A percentile compares a stretch with the other conserved stretches of the same genome.
Conservation (phyloP, 495 filamentous ascomycete species). For the Amphirosellinia nigrospora region DNA sequence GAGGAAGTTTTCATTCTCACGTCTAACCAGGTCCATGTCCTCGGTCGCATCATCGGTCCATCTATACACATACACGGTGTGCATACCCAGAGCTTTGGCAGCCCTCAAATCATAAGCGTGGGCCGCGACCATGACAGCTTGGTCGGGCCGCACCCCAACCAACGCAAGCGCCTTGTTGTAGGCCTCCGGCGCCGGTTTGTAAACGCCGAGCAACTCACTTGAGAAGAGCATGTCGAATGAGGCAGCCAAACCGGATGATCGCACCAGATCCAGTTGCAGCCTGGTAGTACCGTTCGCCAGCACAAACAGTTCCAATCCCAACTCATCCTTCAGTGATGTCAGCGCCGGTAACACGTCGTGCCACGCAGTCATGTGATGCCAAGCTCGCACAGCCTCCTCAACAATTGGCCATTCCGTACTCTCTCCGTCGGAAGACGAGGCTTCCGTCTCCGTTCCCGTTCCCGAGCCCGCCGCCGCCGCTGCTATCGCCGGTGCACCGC, state of each 20-base stretch:
- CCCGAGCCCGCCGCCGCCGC: not conserved
- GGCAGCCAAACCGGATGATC: conserved; percentile 49
- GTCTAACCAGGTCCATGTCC: conserved; percentile 51
- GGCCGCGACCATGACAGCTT: conserved; percentile 60
- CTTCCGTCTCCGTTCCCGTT: conserved; percentile 8
- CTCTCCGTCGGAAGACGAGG: conserved; percentile 21
- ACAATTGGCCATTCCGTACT: conserved; percentile 3
- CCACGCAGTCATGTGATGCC: conserved; percentile 58
- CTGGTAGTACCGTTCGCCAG: conserved; percentile 63
- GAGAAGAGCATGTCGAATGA: conserved; percentile 60
- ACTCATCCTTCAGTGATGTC: conserved; percentile 26
- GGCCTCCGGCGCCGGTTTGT: conserved; percentile 53
- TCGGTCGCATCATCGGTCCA: conserved; percentile 62
- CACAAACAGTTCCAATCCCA: conserved; percentile 48
- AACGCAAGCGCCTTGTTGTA: conserved; percentile 54
- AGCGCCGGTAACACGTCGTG: conserved; percentile 47
- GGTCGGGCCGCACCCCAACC: conserved; percentile 49
- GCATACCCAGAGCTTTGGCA: conserved; percentile 53
- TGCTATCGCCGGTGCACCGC: not conserved
- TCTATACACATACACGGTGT: conserved; percentile 57
- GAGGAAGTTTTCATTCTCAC: conserved; percentile 56
- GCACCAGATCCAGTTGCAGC: conserved; percentile 58
- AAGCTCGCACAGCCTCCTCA: conserved; percentile 36
- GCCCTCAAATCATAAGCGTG: conserved; percentile 61
- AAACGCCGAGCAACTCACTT: conserved; percentile 55